phyloP scores from a whole-genome alignment of 2,329 filamentous ascomycete genomes.

The Claviceps sp. region DNA sequence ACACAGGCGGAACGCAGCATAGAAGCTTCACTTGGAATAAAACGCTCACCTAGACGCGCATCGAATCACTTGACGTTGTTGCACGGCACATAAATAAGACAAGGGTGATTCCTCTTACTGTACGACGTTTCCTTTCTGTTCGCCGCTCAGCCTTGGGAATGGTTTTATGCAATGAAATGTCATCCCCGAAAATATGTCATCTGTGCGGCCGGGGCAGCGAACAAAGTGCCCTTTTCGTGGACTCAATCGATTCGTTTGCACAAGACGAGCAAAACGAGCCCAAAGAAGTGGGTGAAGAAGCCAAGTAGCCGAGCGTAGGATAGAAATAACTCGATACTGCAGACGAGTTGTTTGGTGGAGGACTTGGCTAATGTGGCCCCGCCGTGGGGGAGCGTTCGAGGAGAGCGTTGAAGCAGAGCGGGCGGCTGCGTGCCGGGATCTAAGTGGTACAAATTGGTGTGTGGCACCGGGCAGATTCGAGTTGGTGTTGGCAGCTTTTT shows the following conservation, averaged over 20 bases:
- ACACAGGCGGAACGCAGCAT: background rate
- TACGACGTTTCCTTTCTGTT: no score
- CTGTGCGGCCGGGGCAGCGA: background rate
- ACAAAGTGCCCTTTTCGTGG: background rate
- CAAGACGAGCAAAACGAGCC: slow-evolving; percentile 48
- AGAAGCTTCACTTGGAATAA: no score
- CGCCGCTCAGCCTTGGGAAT: background rate
- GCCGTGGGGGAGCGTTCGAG: slow-evolving; percentile 1
- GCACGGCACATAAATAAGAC: no score
- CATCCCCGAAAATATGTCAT: background rate
- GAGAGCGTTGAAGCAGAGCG: slow-evolving; percentile 4
- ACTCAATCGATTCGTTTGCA: slow-evolving; percentile 21
- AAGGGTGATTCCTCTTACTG: no score
- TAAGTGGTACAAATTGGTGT: slow-evolving; percentile 1
- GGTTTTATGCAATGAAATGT: background rate
- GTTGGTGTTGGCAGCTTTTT: no score
- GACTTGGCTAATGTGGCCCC: slow-evolving; percentile 1
- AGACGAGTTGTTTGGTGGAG: slow-evolving; percentile 7
- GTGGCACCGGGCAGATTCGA: background rate
- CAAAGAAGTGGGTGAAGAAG: slow-evolving; percentile 41
- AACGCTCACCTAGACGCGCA: no score
- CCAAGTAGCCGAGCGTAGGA: background rate
- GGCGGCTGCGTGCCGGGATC: slow-evolving; percentile 4
- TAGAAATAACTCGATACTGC: slow-evolving; percentile 2
- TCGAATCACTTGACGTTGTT: no score